A percentile compares a stretch with the other conserved stretches of the same genome.
Evolutionary conservation across 768 basidiomycete species (phyloP).

Genomic region (Gymnopilus dilepis): DNA sequence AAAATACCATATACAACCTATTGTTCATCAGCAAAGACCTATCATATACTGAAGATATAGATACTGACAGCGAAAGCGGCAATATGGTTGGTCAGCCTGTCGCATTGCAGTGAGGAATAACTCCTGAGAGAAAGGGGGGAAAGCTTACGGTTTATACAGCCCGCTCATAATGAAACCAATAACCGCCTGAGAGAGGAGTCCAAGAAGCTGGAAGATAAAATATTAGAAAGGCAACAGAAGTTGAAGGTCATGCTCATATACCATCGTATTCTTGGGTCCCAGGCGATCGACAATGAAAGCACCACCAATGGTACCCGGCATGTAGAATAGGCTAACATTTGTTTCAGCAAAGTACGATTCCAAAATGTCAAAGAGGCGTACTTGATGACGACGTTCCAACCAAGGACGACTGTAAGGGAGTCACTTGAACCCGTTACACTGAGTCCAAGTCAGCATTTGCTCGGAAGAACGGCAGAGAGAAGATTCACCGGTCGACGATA

Average conservation of each 20-base stretch:
- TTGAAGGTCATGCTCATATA: constrained; percentile 28
- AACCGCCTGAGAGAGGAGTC: constrained; percentile 69
- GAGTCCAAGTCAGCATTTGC: neutral
- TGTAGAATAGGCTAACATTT: constrained; percentile 40
- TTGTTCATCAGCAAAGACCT: neutral
- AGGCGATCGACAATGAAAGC: constrained; percentile 79
- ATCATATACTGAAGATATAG: neutral
- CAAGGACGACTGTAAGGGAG: constrained; percentile 68
- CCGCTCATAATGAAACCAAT: constrained; percentile 93
- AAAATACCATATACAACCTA: constrained; percentile 91
- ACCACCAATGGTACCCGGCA: constrained; percentile 64
- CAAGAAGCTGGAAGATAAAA: constrained; percentile 56
- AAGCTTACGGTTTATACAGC: constrained; percentile 57
- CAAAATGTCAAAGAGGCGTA: constrained; percentile 35
- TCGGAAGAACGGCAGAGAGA: neutral
- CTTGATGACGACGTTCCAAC: constrained; percentile 90
- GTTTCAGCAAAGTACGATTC: neutral
- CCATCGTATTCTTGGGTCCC: constrained; percentile 80
- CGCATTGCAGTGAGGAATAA: neutral
- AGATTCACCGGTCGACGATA: constrained; percentile 64
- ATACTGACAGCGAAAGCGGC: constrained; percentile 75
- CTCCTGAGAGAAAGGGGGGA: neutral
- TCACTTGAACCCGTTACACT: constrained; percentile 63
- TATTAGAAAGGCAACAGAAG: neutral
- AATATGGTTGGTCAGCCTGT: constrained; percentile 63